Evolutionary conservation across 2,329 filamentous ascomycete species (phyloP).

Genomic region (Aspergillus pseudoglaucus): DNA sequence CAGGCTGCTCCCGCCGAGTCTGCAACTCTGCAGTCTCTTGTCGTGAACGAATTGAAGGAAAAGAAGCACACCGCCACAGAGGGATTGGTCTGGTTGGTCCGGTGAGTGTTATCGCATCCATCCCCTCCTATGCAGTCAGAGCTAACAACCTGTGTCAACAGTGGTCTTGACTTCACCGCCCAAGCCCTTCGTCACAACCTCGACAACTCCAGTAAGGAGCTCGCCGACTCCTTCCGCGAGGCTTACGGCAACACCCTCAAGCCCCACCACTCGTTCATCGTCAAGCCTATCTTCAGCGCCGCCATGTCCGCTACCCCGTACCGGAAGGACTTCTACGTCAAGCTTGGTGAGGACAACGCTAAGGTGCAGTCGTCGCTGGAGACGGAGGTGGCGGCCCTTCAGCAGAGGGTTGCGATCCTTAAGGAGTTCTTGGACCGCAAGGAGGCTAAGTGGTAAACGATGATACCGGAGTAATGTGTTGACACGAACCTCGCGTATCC

Average conservation of each 20-base stretch:
- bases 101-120: constrained; percentile 48
- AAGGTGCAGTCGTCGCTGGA: constrained; percentile 60
- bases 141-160: constrained; percentile 31
- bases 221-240: constrained; percentile 75
- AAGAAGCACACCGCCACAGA: constrained; percentile 87
- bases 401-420: constrained; percentile 72
- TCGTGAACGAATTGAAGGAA: constrained; percentile 76
- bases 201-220: constrained; percentile 62
- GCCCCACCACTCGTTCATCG: constrained; percentile 78
- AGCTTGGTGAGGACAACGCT: constrained; percentile 53
- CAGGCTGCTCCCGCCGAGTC: constrained; percentile 70
- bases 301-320: constrained; percentile 93
- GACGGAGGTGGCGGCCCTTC: constrained; percentile 68
- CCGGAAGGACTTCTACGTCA: constrained; percentile 84
- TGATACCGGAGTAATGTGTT: neutral
- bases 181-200: constrained; percentile 75
- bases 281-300: constrained; percentile 87
- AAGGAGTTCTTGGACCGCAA: constrained; percentile 54
- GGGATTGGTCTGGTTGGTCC: constrained; percentile 82
- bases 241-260: constrained; percentile 86
- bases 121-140: neutral
- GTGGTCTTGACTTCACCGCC: constrained; percentile 88
- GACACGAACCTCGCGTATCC: neutral
- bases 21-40: constrained; percentile 77
- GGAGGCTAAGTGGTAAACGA: constrained; percentile 42